A percentile compares a stretch with the other conserved stretches of the same genome.
These are phyloP conservation scores for Alternaria panax DNA, from an alignment of 2,329 filamentous ascomycete species.

Conservation along the genomic window DNA sequence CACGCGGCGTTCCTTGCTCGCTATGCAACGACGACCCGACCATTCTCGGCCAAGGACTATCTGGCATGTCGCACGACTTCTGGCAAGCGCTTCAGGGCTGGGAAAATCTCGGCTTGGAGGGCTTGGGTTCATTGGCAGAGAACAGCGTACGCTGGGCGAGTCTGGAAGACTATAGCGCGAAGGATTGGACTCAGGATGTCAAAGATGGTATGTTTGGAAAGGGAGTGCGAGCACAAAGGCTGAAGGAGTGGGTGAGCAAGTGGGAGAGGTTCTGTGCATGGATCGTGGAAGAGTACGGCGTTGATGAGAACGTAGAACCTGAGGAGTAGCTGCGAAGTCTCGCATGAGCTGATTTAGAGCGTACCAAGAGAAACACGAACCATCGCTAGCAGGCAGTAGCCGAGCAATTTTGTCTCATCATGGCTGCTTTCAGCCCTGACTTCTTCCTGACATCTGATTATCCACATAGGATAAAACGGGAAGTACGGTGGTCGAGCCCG, in stretches of 20 bases:
- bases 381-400: background rate
- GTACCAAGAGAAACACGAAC: background rate
- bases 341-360: background rate
- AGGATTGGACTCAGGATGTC: slow-evolving; percentile 76
- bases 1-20: slow-evolving; percentile 82
- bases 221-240: slow-evolving; percentile 72
- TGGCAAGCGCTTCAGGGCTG: slow-evolving; percentile 93
- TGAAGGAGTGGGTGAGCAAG: slow-evolving; percentile 79
- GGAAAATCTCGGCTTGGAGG: slow-evolving; percentile 88
- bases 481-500: background rate
- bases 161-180: slow-evolving; percentile 78
- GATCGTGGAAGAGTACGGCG: slow-evolving; percentile 78
- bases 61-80: slow-evolving; percentile 89
- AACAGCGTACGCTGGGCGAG: slow-evolving; percentile 91
- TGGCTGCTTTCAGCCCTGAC: background rate
- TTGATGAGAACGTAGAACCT: slow-evolving; percentile 57
- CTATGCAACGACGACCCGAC: slow-evolving; percentile 92
- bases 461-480: background rate
- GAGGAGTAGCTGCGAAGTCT: slow-evolving; percentile 38
- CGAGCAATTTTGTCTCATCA: background rate
- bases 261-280: slow-evolving; percentile 94
- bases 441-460: background rate
- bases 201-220: slow-evolving; percentile 75
- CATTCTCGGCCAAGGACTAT: slow-evolving; percentile 82
- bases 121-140: slow-evolving; percentile 85